phyloP scores from a whole-genome alignment of 2,329 filamentous ascomycete genomes.

The Seiridium cupressi region DNA sequence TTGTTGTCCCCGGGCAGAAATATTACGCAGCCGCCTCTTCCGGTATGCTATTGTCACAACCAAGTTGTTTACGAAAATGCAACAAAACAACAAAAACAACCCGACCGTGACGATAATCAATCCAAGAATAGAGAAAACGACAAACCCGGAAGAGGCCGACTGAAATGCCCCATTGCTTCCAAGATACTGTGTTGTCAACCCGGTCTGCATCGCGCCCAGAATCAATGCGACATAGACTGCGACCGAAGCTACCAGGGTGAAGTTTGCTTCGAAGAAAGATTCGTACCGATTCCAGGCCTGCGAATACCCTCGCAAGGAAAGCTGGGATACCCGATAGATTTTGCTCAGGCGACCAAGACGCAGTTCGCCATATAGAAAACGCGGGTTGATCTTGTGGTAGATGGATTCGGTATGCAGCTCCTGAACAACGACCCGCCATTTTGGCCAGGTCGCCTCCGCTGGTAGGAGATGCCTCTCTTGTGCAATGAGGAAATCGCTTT shows the following conservation, averaged over 20 bases:
- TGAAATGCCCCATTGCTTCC: neutral
- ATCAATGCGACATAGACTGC: neutral
- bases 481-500: conserved; percentile 37
- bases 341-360: neutral
- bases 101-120: neutral
- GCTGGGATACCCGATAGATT: neutral
- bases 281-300: neutral
- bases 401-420: conserved; percentile 20
- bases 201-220: neutral
- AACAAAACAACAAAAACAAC: neutral
- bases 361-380: neutral
- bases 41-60: neutral
- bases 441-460: conserved; percentile 29
- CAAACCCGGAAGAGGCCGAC: neutral
- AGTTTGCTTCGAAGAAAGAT: neutral
- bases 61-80: neutral
- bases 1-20: neutral
- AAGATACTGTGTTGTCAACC: neutral
- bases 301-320: neutral
- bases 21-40: neutral
- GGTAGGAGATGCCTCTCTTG: conserved; percentile 32
- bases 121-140: neutral
- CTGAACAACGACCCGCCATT: conserved; percentile 27
- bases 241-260: neutral
- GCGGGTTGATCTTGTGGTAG: neutral